Evolutionary conservation across 345 rosid species (phyloP).

Genomic region (Rubroshorea leprosula): DNA sequence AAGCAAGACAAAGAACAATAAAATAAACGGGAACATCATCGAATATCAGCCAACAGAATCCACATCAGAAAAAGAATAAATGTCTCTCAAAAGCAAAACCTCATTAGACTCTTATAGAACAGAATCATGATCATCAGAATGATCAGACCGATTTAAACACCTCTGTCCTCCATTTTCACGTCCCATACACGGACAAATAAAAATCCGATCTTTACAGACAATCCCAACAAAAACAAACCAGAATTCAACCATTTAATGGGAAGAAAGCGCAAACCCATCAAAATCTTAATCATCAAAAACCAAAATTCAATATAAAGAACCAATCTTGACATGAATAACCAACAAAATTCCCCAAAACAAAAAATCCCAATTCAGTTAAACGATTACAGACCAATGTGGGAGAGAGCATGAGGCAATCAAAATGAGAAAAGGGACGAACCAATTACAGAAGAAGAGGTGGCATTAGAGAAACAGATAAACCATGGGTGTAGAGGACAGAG

Average conservation of each 20-base stretch:
- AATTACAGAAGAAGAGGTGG: constrained; percentile 24
- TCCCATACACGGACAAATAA: constrained; percentile 7
- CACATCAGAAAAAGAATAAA: neutral
- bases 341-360: constrained; percentile 16
- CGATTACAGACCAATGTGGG: constrained; percentile 2
- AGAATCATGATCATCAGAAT: neutral
- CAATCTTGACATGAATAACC: constrained; percentile 10
- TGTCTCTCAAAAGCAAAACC: constrained; percentile 2
- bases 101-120: constrained; percentile 2
- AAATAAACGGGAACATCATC: neutral
- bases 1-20: neutral
- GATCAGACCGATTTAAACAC: constrained; percentile 11
- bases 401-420: neutral
- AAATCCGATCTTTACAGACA: constrained; percentile 9
- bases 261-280: constrained; percentile 17
- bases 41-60: neutral
- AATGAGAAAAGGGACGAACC: constrained; percentile 22
- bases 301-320: neutral
- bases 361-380: constrained; percentile 19
- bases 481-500: neutral
- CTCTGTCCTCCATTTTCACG: constrained; percentile 13
- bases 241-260: constrained; percentile 11
- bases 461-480: constrained; percentile 21
- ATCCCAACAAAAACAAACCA: constrained; percentile 13
- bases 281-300: constrained; percentile 18